Base-by-base conservation (phyloP, 2,329 filamentous ascomycete genomes). In the Penicillium thymicola region DNA sequence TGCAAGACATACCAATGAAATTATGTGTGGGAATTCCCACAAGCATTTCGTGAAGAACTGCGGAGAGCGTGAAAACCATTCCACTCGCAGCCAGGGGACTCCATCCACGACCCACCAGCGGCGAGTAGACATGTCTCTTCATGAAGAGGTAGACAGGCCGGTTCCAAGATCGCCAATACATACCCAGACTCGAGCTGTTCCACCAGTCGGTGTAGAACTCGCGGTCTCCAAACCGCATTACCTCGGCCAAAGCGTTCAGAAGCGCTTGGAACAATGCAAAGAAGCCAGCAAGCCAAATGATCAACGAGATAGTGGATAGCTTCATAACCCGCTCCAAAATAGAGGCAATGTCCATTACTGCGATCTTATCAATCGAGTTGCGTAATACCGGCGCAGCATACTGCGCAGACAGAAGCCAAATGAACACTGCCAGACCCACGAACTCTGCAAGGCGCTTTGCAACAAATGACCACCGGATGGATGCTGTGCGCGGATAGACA, bases 141-240 rank as follows among this genome's bases (percentile, higher is more conserved):
- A 99, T 97, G 75, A 96, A 99, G 57, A 92, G 88, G 70, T 96
- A 96, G 6, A 99, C 93, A 0, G 94, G 94, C 72, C 95, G 95
- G 77, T 99, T 99, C 94, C 94, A 99, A 0, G 88, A 89, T 23
- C 92, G 86, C 93, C 93, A 97, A 78, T 99, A 99, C 5, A 83
- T 83, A 34, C 92, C 90, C 7, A 97, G 80, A 63, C 87, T 92
- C 53, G 87, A 86, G 62, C 87, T 90, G 70, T 99, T 99, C 94
- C 94, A 99, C 94, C 94, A 99, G 69, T 96, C 92, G 37, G 90
- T 88, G 74, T 99, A 99, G 74, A 99, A 99, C 51, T 92, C 89
- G 30, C 94, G 85, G 72, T 99, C 94, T 18, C 89, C 94, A 68
- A 99, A 99, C 42, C 84, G 83, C 79, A 91, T 89, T 13, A 97